These are phyloP conservation scores for Acanthamoeba culbertsoni DNA, from an alignment of 208 protist genomes.

Conservation along the genomic window DNA sequence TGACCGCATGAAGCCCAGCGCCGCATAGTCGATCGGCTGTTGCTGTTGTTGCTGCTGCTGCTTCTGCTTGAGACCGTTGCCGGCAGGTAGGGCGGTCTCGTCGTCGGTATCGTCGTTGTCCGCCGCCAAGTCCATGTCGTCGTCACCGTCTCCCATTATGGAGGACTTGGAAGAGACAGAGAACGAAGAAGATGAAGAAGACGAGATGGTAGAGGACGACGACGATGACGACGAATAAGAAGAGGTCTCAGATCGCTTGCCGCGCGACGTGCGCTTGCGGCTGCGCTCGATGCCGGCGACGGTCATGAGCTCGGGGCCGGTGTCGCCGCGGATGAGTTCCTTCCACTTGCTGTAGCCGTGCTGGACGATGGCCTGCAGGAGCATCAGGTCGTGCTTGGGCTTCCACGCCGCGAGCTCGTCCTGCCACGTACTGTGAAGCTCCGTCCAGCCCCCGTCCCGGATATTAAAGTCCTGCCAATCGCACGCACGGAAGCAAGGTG, in stretches of 20 bases:
- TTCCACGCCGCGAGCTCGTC: neutral
- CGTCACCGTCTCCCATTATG: too few relatives aligned
- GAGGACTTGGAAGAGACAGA: too few relatives aligned
- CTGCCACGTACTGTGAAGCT: neutral
- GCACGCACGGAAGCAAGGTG: neutral
- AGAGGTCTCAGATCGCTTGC: too few relatives aligned
- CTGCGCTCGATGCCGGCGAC: neutral
- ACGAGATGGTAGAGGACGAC: too few relatives aligned
- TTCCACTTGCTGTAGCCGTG: constrained; percentile 50
- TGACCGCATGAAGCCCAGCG: neutral
- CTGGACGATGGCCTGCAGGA: constrained; percentile 5
- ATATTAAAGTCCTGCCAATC: neutral
- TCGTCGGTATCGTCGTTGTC: neutral
- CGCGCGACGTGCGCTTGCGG: neutral
- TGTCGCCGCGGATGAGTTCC: neutral
- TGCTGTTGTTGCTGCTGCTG: neutral
- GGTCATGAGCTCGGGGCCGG: neutral
- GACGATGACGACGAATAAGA: too few relatives aligned
- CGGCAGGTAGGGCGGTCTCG: neutral
- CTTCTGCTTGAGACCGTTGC: neutral
- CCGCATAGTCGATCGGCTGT: neutral
- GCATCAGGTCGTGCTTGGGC: neutral
- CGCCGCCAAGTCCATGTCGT: too few relatives aligned
- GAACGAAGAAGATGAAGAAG: too few relatives aligned
- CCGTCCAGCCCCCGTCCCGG: constrained; percentile 36